Evolutionary conservation across 2,329 filamentous ascomycete species (phyloP), one percentile per base, ranked within the genome.

Genomic region (Colletotrichum noveboracense): DNA sequence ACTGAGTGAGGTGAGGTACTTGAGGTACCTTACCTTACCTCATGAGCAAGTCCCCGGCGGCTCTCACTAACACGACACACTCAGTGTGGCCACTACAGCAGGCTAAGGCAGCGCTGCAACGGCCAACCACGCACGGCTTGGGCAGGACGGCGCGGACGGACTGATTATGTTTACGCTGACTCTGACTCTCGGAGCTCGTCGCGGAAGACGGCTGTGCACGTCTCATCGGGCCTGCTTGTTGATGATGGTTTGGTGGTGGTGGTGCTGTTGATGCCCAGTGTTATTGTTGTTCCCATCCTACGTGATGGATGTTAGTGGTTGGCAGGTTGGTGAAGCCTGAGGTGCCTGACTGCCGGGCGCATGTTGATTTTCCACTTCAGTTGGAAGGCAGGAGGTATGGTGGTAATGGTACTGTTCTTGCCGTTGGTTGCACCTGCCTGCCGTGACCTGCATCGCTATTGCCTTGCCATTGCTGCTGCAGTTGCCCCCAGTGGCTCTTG

Each of bases 191-290:
- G 73, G 64, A 69, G 66, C 62, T 65, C 58, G 64, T 69, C 64
- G 66, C 64, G 73, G 70, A 65, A 26, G 64, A 64, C 73, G 73
- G 70, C 70, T 69, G 74, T 74, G 74, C 74, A 65, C 65, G 74
- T 74, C 70, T 74, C 70, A 74, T 65, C 69, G 13, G 26, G 55
- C 24, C 55, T 9, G 55, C 21, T 48, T 48, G 43, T 52, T 52
- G n/a, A 24, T 13, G 43, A 52, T 52, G 43, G 43, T 21, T 52
- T 52, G 12, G 43, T 52, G n/a, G 43, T 48, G 24, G 21, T 58
- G 55, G 55, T 58, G 24, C 55, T 58, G 55, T 58, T 58, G 24
- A 32, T 34, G 16, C 60, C n/a, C 60, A 32, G 60, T 64, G 60
- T 38, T 58, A n/a, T 30, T 58, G 24, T 58, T 58, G 55, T 58